phyloP scores from a whole-genome alignment of 2,329 filamentous ascomycete genomes.

The Alternaria hordeiaustralica region DNA sequence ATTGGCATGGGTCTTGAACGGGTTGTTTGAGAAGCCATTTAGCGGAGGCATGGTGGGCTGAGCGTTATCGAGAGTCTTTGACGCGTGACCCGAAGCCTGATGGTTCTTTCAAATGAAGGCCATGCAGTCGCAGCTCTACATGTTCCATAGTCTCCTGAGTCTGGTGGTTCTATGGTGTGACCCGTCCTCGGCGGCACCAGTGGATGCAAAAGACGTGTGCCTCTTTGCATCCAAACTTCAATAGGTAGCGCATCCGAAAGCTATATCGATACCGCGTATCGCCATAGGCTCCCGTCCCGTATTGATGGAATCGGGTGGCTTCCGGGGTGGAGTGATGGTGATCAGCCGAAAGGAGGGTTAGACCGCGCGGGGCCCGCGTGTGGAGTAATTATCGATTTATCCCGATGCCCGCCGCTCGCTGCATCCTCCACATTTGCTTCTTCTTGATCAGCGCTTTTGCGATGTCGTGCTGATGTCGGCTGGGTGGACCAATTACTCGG shows the following conservation, averaged over 20 bases:
- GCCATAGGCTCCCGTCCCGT: not conserved
- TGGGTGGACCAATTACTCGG: conserved; percentile 43
- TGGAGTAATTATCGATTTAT: conserved; percentile 33
- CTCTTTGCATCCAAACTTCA: not conserved
- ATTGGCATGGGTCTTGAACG: conserved; percentile 31
- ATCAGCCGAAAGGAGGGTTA: conserved; percentile 29
- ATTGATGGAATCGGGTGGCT: not conserved
- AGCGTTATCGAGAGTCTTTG: not conserved
- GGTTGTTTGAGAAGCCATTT: conserved; percentile 37
- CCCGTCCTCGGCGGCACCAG: not conserved
- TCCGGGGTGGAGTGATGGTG: conserved; percentile 12
- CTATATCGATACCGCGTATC: not conserved
- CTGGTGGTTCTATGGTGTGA: not conserved
- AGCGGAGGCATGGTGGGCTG: conserved; percentile 33
- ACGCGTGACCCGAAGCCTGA: rapidly evolving
- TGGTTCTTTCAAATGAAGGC: not conserved
- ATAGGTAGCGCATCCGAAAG: not conserved
- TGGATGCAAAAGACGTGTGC: not conserved
- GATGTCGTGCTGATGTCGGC: conserved; percentile 40
- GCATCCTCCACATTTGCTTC: conserved; percentile 28
- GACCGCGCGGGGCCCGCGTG: conserved; percentile 27
- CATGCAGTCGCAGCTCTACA: not conserved
- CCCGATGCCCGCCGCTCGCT: conserved; percentile 33
- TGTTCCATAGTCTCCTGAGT: not conserved
- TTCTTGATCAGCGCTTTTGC: conserved; percentile 20